Evolutionary conservation across 202 grass and related monocot genomes (phyloP), one percentile per base, ranked within the genome.

Genomic region (Saccharum hybrid): DNA sequence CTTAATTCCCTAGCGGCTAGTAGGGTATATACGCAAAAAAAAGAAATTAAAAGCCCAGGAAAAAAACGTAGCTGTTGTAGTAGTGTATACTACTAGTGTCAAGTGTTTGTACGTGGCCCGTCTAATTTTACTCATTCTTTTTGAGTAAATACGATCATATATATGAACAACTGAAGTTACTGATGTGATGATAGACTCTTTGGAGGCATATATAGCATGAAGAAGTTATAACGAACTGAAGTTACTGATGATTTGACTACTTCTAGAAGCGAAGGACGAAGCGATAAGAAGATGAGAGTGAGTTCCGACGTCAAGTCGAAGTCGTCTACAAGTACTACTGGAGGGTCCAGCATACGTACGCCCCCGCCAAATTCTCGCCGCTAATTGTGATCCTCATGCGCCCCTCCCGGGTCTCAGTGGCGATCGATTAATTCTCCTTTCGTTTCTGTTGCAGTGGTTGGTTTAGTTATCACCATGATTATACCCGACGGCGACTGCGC

Each of bases 331-430:
- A 66, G 69, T 72, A 64, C 64, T 57, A 57, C 63, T 22, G 45
- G 22, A 75, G 63, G 46, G 82, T 67, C 72, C 63, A 68, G 48
- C 5, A 28, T 81, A 71, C 79, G 77, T 81, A 80, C 64, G 45
- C 54, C 68, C 64, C 88, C 30, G 78, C 83, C 49, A 71, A 75
- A 80, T 79, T 90, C 75, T 83, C 88, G 88, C 75, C 88, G 88
- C 80, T 83, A 87, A 90, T 90, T 83, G 88, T 87, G 88, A 90
- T 86, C 83, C 84, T 83, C 74, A 10, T 63, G 88, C 74, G 42
- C 73, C 52, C 70, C 33, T 3, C 2, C 4, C 2, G 33, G 33
- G 3, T 68, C 71, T 57, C 13, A 28, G 77, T 77, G 87, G 74
- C 71, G 43, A 85, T 60, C 71, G 71, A 74, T 74, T n/a, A 54